A percentile compares a stretch with the other conserved stretches of the same genome.
Conservation (phyloP, 495 filamentous ascomycete species). For the Aspergillus hancockii region DNA sequence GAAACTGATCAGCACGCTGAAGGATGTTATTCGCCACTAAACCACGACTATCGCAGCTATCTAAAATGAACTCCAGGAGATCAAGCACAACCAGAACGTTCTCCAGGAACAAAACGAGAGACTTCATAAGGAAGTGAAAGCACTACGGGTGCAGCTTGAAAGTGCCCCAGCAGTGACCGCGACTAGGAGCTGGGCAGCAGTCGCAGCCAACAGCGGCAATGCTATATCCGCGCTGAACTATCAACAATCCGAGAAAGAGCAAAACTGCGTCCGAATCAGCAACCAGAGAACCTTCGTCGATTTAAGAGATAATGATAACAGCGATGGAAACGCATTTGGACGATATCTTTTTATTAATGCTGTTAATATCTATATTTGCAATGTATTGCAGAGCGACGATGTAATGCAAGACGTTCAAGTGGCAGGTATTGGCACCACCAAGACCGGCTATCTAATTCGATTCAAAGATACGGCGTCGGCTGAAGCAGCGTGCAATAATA, state of each 20-base stretch:
- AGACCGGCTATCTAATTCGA: conserved; percentile 25
- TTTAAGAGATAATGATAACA: conserved; percentile 20
- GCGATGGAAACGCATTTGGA: conserved; percentile 19
- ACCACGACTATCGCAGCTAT: conserved; percentile 16
- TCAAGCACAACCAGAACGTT: conserved; percentile 22
- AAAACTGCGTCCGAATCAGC: conserved; percentile 10
- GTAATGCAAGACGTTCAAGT: conserved; percentile 18
- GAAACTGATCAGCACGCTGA: conserved; percentile 21
- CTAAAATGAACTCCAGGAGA: conserved; percentile 19
- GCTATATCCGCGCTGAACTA: neutral
- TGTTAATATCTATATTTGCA: conserved; percentile 21
- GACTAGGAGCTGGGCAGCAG: conserved; percentile 6
- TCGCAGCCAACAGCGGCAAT: conserved; percentile 2
- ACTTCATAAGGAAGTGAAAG: conserved; percentile 20
- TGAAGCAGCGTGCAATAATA: conserved; percentile 19
- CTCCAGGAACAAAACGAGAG: conserved; percentile 6
- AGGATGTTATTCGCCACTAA: conserved; percentile 14
- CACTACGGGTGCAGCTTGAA: conserved; percentile 14
- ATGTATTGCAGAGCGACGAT: conserved; percentile 13
- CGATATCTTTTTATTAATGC: conserved; percentile 23
- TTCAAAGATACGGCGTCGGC: conserved; percentile 24
- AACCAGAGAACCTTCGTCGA: conserved; percentile 22
- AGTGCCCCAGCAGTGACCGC: conserved; percentile 3
- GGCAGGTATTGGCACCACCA: conserved; percentile 19
- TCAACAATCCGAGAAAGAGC: conserved; percentile 13